These are phyloP conservation scores for Musa schizocarpa DNA, from an alignment of 176 grass and related monocot species.

Conservation along the genomic window DNA sequence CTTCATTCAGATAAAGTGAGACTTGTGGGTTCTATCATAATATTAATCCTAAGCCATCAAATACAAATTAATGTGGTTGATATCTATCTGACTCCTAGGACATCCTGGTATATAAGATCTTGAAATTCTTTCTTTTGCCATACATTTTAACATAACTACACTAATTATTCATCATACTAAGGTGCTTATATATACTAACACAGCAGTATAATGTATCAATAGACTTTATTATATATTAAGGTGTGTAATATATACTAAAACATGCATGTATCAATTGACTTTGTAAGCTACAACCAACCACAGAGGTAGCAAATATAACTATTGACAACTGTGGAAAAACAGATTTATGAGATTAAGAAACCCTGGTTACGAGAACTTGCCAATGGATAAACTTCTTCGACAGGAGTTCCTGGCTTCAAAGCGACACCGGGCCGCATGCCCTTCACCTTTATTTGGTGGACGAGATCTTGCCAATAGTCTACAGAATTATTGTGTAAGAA, in stretches of 20 bases:
- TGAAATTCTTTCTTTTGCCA: background rate
- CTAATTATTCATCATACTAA: no score
- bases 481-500: slow-evolving; percentile 20
- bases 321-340: background rate
- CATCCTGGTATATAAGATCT: background rate
- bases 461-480: slow-evolving; percentile 91
- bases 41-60: no score
- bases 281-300: no score
- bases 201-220: no score
- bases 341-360: background rate
- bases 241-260: no score
- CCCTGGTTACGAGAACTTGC: slow-evolving; percentile 28
- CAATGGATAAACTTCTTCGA: slow-evolving; percentile 79
- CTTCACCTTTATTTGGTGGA: slow-evolving; percentile 61
- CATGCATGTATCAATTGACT: no score
- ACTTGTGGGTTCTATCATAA: background rate
- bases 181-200: no score
- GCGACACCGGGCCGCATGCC: slow-evolving; percentile 93
- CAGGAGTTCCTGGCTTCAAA: slow-evolving; percentile 74
- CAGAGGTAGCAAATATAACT: background rate
- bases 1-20: background rate
- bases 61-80: background rate
- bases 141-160: background rate
- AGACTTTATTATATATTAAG: no score
- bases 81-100: background rate